A percentile compares a stretch with the other conserved stretches of the same genome.
Conservation (phyloP, 108 stramenopile genomes). For the Mediolabrus comicus region DNA sequence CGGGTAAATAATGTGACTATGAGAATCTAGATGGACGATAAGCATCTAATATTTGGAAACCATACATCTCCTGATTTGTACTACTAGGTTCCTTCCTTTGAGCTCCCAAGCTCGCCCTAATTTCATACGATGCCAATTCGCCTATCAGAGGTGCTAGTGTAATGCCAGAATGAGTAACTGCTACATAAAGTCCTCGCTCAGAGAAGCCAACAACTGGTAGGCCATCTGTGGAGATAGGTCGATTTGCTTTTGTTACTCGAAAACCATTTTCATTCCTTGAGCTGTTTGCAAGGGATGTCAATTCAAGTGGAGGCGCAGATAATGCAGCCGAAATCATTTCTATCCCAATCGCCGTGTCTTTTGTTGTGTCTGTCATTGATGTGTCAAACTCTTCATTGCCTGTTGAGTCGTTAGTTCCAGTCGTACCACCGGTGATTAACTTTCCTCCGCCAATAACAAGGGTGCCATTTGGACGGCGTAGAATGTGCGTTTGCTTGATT, state of each 20-base stretch:
- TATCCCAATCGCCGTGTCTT: constrained; percentile 10
- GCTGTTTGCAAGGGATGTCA: constrained; percentile 5
- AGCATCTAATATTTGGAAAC: neutral
- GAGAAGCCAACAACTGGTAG: constrained; percentile 54
- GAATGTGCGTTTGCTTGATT: constrained; percentile 51
- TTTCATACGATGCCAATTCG: constrained; percentile 52
- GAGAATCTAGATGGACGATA: neutral
- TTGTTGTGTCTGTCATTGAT: neutral
- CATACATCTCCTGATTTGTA: neutral
- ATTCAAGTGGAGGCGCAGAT: constrained; percentile 7
- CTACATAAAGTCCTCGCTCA: constrained; percentile 46
- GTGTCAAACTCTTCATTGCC: neutral
- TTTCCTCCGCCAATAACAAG: constrained; percentile 60
- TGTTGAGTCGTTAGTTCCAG: neutral
- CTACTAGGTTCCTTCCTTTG: neutral
- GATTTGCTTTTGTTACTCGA: constrained; percentile 44
- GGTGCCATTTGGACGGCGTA: constrained; percentile 54
- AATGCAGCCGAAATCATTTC: constrained; percentile 24
- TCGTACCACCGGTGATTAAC: constrained; percentile 54
- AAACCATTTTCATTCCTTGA: neutral
- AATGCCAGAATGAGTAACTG: constrained; percentile 65
- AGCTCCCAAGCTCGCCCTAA: neutral
- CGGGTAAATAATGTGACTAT: neutral
- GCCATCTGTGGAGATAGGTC: constrained; percentile 72
- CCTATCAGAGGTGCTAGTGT: constrained; percentile 62